phyloP scores from a whole-genome alignment of 345 rosid genomes.

The Acer saccharum region DNA sequence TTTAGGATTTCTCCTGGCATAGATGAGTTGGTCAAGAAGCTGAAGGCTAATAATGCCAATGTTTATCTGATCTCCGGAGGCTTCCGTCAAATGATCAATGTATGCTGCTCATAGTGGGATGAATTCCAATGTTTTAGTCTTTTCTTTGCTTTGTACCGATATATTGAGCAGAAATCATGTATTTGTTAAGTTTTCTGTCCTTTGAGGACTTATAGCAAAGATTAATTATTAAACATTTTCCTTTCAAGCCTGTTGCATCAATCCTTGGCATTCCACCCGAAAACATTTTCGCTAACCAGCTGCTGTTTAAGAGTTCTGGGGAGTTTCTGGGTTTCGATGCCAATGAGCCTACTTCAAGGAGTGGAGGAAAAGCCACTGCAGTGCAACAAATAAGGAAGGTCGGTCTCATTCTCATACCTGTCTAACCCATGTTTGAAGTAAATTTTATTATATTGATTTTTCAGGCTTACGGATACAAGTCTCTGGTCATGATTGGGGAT shows the following conservation, averaged over 20 bases:
- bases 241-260: conserved; percentile 82
- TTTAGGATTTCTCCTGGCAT: conserved; percentile 87
- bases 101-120: conserved; percentile 33
- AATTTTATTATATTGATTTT: conserved; percentile 22
- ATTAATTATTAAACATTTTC: conserved; percentile 11
- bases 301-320: conserved; percentile 70
- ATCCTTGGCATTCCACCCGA: conserved; percentile 78
- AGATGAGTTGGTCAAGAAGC: conserved; percentile 70
- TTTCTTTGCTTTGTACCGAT: neutral
- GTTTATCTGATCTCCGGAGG: conserved; percentile 95
- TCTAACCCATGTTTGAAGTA: conserved; percentile 5
- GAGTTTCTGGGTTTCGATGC: conserved; percentile 82
- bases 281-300: conserved; percentile 86
- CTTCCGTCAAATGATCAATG: conserved; percentile 96
- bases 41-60: conserved; percentile 59
- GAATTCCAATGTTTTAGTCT: conserved; percentile 1
- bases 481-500: conserved; percentile 92
- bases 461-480: conserved; percentile 73
- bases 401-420: conserved; percentile 12
- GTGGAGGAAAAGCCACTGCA: conserved; percentile 95
- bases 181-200: neutral
- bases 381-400: conserved; percentile 89
- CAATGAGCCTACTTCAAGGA: conserved; percentile 90
- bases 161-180: neutral
- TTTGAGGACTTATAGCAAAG: neutral